These are phyloP conservation scores for Candida schatavii DNA, from an alignment of 805 yeast genomes.

Conservation along the genomic window DNA sequence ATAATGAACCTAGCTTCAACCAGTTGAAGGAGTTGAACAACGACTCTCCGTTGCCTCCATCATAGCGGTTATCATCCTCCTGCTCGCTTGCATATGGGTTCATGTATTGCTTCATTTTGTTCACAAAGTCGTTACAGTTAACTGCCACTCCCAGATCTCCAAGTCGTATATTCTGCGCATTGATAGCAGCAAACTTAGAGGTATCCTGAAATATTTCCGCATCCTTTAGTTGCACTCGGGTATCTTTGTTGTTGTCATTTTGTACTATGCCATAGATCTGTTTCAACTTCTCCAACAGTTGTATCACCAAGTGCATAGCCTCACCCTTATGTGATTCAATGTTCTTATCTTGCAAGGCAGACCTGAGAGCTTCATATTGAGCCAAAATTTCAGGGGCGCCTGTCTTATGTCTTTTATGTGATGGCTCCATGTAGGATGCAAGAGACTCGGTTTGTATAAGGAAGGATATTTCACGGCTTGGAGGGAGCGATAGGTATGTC, in stretches of 20 bases:
- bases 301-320: constrained; percentile 48
- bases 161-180: constrained; percentile 57
- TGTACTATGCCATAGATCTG: constrained; percentile 43
- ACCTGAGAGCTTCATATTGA: constrained; percentile 27
- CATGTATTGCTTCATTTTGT: constrained; percentile 32
- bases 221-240: constrained; percentile 46
- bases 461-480: too few species aligned
- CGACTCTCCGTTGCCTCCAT: constrained; percentile 16
- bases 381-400: constrained; percentile 14
- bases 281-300: constrained; percentile 46
- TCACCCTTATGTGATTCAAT: constrained; percentile 56
- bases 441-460: too few species aligned
- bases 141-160: constrained; percentile 55
- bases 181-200: constrained; percentile 60
- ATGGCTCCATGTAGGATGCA: neutral
- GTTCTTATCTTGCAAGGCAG: constrained; percentile 32
- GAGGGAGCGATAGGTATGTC: too few species aligned
- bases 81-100: constrained; percentile 14
- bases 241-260: constrained; percentile 30
- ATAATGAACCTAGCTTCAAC: constrained; percentile 55
- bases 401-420: constrained; percentile 13
- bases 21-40: constrained; percentile 53
- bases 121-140: constrained; percentile 45
- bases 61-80: constrained; percentile 13
- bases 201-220: constrained; percentile 60